These are phyloP conservation scores for Crithidia bombi DNA, from an alignment of 208 protist genomes.

Conservation along the genomic window DNA sequence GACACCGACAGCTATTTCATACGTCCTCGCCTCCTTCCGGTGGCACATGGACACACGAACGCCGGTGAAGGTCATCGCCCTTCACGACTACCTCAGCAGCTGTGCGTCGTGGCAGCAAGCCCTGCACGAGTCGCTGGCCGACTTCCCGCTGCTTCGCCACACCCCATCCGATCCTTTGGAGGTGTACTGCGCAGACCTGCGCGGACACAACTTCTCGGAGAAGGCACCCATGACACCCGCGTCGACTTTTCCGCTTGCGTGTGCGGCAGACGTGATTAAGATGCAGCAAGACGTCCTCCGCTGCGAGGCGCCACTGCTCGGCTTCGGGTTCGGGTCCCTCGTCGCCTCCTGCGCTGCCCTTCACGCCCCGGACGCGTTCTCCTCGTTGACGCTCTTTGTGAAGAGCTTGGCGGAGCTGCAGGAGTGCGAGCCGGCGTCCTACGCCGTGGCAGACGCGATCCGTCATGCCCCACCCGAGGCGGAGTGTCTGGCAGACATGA, in stretches of 20 bases:
- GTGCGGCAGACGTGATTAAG: constrained; percentile 62
- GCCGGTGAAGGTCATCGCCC: constrained; percentile 61
- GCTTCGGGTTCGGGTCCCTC: constrained; percentile 79
- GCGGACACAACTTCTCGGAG: constrained; percentile 74
- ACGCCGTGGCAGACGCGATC: constrained; percentile 39
- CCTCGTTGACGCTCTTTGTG: constrained; percentile 70
- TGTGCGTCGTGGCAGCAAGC: constrained; percentile 63
- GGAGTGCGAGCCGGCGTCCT: constrained; percentile 37
- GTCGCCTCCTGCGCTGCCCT: constrained; percentile 66
- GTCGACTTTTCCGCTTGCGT: constrained; percentile 41
- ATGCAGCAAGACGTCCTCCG: constrained; percentile 58
- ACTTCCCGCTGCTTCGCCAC: constrained; percentile 46
- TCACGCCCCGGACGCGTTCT: constrained; percentile 56
- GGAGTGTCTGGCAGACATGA: constrained; percentile 39
- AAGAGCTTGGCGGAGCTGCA: constrained; percentile 50
- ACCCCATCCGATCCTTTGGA: constrained; percentile 69
- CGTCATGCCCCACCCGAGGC: constrained; percentile 26
- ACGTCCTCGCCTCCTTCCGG: constrained; percentile 67
- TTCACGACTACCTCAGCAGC: constrained; percentile 81
- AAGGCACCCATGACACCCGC: constrained; percentile 20
- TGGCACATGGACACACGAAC: constrained; percentile 83
- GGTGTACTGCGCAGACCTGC: constrained; percentile 80
- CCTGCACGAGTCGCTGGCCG: constrained; percentile 49
- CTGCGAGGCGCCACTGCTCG: constrained; percentile 47
- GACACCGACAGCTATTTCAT: constrained; percentile 41